These are phyloP conservation scores for Coemansia sp. DNA, from an alignment of 192 early-diverging fungal genomes.

Conservation along the genomic window DNA sequence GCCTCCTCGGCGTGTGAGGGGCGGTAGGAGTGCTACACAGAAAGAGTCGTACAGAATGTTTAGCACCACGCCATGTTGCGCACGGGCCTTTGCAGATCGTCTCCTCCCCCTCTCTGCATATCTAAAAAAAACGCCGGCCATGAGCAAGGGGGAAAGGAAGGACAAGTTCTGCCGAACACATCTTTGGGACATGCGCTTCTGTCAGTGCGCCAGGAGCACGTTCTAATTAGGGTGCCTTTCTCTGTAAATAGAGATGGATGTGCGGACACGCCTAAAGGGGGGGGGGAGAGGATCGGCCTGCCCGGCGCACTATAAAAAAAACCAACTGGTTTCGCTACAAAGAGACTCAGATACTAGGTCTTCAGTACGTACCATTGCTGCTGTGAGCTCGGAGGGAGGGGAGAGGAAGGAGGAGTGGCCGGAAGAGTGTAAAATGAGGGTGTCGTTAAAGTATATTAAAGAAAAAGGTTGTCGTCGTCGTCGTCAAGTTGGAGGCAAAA, in stretches of 20 bases:
- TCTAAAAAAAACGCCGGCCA: background rate
- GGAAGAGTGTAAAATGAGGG: too few species aligned
- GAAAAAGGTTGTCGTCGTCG: background rate
- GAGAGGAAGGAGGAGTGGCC: too few species aligned
- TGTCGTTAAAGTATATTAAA: background rate
- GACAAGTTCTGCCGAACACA: background rate
- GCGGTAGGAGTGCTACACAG: slow-evolving; percentile 20
- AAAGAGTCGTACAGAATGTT: background rate
- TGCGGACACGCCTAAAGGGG: background rate
- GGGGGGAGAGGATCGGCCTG: slow-evolving; percentile 7
- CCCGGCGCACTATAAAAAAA: background rate
- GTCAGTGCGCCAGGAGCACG: background rate
- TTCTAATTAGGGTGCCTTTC: background rate
- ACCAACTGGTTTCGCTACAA: background rate
- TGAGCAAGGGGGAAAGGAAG: too few species aligned
- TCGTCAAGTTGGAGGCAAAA: background rate
- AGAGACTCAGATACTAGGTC: background rate
- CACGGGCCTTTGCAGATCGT: background rate
- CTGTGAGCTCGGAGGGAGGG: too few species aligned
- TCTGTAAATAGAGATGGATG: slow-evolving; percentile 5
- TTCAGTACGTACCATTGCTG: background rate
- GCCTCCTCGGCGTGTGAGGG: slow-evolving; percentile 5
- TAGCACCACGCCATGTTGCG: background rate
- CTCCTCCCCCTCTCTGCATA: background rate
- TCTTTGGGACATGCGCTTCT: too few species aligned